Evolutionary conservation across 1,284 basidiomycete species (phyloP).

Genomic region (Moniliella sp.): DNA sequence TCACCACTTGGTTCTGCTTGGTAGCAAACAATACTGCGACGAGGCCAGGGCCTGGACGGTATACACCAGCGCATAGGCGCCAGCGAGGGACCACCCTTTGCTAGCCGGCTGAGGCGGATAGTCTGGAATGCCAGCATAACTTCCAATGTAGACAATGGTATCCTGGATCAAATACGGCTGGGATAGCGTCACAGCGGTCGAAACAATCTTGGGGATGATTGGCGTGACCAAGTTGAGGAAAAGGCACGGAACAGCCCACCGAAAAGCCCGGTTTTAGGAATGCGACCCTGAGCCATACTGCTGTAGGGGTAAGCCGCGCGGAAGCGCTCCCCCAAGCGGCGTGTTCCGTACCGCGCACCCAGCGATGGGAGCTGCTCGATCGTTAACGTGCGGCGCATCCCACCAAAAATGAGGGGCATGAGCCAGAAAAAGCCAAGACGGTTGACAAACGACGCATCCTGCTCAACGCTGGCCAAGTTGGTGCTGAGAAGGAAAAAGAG

Average conservation of each 20-base stretch:
- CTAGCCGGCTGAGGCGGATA: conserved; percentile 9
- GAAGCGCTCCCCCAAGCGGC: background rate
- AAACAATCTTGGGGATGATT: conserved; percentile 10
- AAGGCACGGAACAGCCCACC: conserved; percentile 8
- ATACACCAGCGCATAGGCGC: conserved; percentile 20
- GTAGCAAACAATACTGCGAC: conserved; percentile 11
- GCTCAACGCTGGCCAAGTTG: background rate
- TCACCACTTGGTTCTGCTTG: conserved; percentile 10
- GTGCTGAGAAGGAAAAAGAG: too few relatives aligned
- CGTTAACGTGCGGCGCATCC: background rate
- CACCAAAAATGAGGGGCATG: background rate
- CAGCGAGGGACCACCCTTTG: conserved; percentile 22
- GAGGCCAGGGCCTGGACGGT: conserved; percentile 10
- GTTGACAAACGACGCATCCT: background rate
- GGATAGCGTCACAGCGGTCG: conserved; percentile 9
- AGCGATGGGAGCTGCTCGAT: background rate
- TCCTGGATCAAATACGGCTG: conserved; percentile 16
- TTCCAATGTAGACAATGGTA: conserved; percentile 17
- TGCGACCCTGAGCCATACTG: background rate
- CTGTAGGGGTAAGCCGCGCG: background rate
- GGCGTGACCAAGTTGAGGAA: conserved; percentile 11
- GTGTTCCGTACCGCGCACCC: background rate
- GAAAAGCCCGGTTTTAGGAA: conserved; percentile 5
- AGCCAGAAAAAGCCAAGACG: conserved; percentile 2
- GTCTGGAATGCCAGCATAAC: conserved; percentile 5